These are phyloP conservation scores for Crataegus laevigata DNA, from an alignment of 306 rosid genomes.

Conservation along the genomic window DNA sequence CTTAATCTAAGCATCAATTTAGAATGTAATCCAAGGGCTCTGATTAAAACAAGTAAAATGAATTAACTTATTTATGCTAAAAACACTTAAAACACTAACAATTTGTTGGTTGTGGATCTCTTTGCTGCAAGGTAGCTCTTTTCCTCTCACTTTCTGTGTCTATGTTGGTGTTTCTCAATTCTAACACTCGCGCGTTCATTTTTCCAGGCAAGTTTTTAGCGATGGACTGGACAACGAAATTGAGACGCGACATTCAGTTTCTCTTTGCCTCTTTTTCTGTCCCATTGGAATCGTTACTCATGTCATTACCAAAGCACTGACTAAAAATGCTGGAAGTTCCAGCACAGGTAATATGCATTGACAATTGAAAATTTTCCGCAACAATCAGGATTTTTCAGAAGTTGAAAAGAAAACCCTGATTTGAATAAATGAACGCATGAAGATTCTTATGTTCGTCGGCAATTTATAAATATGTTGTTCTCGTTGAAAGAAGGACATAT, in stretches of 20 bases:
- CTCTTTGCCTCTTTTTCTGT: slow-evolving; percentile 78
- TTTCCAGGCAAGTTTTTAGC: slow-evolving; percentile 63
- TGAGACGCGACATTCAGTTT: slow-evolving; percentile 82
- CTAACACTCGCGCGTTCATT: neutral
- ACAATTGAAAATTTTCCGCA: slow-evolving; percentile 1
- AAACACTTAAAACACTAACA: too few relatives aligned
- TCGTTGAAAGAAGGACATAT: too few relatives aligned
- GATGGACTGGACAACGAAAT: slow-evolving; percentile 68
- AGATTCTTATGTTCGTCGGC: neutral
- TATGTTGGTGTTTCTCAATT: neutral
- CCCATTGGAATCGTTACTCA: slow-evolving; percentile 86
- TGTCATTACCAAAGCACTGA: slow-evolving; percentile 66
- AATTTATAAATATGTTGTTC: neutral
- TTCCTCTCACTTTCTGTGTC: slow-evolving; percentile 4
- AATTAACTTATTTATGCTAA: too few relatives aligned
- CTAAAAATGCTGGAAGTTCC: slow-evolving; percentile 28
- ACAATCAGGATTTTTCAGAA: neutral
- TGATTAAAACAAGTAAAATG: too few relatives aligned
- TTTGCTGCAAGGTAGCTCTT: slow-evolving; percentile 81
- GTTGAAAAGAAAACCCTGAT: neutral
- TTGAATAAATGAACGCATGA: neutral
- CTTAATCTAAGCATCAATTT: too few relatives aligned
- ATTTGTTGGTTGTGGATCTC: slow-evolving; percentile 78
- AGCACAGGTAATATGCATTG: slow-evolving; percentile 29
- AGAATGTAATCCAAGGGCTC: too few relatives aligned